phyloP scores from a whole-genome alignment of 2,329 filamentous ascomycete species.

The Clonostachys sp. region DNA sequence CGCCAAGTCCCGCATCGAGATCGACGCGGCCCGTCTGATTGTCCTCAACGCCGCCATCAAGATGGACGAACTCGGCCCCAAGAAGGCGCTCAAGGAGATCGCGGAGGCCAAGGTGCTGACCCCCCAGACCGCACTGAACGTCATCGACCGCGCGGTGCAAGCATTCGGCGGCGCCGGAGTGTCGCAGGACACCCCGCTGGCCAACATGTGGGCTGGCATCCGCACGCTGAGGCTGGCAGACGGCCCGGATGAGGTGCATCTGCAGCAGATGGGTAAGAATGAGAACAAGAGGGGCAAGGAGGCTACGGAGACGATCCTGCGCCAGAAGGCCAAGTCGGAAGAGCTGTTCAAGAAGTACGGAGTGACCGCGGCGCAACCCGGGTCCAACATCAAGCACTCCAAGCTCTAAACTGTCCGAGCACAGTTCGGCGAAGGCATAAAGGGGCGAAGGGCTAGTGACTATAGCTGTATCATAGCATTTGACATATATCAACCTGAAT shows the following conservation, averaged over 20 bases:
- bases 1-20: slow-evolving; percentile 86
- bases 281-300: slow-evolving; percentile 68
- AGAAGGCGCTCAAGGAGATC: slow-evolving; percentile 87
- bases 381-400: slow-evolving; percentile 42
- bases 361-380: slow-evolving; percentile 39
- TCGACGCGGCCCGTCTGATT: slow-evolving; percentile 83
- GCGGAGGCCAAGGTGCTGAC: slow-evolving; percentile 93
- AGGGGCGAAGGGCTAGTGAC: no score
- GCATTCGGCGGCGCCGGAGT: slow-evolving; percentile 88
- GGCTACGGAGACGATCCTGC: slow-evolving; percentile 56
- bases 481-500: no score
- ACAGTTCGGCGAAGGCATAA: no score
- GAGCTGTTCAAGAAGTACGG: slow-evolving; percentile 60
- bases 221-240: slow-evolving; percentile 84
- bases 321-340: slow-evolving; percentile 61
- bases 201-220: slow-evolving; percentile 75
- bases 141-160: slow-evolving; percentile 94
- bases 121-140: slow-evolving; percentile 73
- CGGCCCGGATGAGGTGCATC: slow-evolving; percentile 93
- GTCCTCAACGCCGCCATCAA: slow-evolving; percentile 93
- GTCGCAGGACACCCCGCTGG: slow-evolving; percentile 89
- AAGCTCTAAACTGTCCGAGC: slow-evolving; percentile 32
- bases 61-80: slow-evolving; percentile 87
- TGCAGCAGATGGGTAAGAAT: slow-evolving; percentile 74
- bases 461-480: no score